A percentile compares a stretch with the other conserved stretches of the same genome.
Conservation (phyloP, 352 stramenopile species). For the Aphanomyces euteiches region DNA sequence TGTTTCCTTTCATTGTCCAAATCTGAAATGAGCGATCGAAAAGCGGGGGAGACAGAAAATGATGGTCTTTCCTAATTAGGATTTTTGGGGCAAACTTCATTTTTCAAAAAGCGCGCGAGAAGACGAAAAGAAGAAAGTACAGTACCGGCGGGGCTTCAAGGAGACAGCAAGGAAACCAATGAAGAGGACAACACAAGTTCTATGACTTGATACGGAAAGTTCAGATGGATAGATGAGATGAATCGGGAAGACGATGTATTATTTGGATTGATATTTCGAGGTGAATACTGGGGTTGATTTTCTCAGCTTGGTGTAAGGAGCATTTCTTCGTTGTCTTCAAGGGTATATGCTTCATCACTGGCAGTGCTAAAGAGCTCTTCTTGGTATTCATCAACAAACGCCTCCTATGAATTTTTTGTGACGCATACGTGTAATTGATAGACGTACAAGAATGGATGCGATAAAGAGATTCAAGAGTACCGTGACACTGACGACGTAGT, state of each 20-base stretch:
- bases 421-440: background rate
- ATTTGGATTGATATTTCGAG: no score
- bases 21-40: slow-evolving; percentile 1
- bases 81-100: no score
- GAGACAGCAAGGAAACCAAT: no score
- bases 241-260: no score
- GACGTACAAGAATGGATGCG: slow-evolving; percentile 36
- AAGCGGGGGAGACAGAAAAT: background rate
- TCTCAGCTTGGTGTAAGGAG: no score
- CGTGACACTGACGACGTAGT: slow-evolving; percentile 64
- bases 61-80: slow-evolving; percentile 23
- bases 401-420: slow-evolving; percentile 8
- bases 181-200: no score
- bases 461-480: slow-evolving; percentile 72
- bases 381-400: slow-evolving; percentile 31
- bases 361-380: background rate
- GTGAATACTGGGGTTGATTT: no score
- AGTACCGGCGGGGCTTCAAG: no score
- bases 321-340: background rate
- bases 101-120: no score
- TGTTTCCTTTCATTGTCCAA: background rate
- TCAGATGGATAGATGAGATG: no score
- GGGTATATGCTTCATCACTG: background rate
- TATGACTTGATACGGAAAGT: no score
- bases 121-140: no score